phyloP scores from a whole-genome alignment of 257 asterid species.

The Coffea canephora region DNA sequence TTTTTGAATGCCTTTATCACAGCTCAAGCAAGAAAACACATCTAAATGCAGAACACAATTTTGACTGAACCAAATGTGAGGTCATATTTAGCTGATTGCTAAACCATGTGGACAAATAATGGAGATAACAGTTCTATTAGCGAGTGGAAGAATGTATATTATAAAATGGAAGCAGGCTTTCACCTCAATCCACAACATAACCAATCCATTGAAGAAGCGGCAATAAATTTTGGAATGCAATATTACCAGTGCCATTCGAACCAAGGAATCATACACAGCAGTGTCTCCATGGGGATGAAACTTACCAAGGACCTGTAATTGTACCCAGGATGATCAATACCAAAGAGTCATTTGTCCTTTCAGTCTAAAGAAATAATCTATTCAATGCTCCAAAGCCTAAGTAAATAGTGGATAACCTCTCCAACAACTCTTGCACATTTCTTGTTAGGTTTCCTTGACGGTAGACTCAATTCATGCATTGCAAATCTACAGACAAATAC shows the following conservation, averaged over 20 bases:
- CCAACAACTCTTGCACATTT: slow-evolving; percentile 99
- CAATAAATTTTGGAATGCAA: not conserved
- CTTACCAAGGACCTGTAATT: slow-evolving; percentile 85
- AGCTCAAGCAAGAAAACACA: not conserved
- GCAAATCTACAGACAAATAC: slow-evolving; percentile 57
- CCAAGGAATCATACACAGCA: slow-evolving; percentile 96
- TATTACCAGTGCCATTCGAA: slow-evolving; percentile 96
- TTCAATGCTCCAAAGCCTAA: not conserved
- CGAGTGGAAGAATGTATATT: not conserved
- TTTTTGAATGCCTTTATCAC: not conserved
- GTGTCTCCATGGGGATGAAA: slow-evolving; percentile 96
- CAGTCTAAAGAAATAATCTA: slow-evolving; percentile 7
- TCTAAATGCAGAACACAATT: not conserved
- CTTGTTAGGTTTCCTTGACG: slow-evolving; percentile 87
- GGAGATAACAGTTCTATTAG: not conserved
- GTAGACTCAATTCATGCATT: slow-evolving; percentile 93
- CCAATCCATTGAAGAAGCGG: slow-evolving; percentile 7
- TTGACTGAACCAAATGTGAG: not conserved
- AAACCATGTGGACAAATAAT: not conserved
- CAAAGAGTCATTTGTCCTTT: not conserved
- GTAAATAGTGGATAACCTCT: slow-evolving; percentile 56
- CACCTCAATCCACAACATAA: not conserved
- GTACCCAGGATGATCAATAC: slow-evolving; percentile 14
- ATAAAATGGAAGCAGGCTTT: not conserved
- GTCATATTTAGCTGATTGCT: not conserved